These are phyloP conservation scores for Aspergillus calidoustus DNA, from an alignment of 2,329 filamentous ascomycete genomes.

Conservation along the genomic window DNA sequence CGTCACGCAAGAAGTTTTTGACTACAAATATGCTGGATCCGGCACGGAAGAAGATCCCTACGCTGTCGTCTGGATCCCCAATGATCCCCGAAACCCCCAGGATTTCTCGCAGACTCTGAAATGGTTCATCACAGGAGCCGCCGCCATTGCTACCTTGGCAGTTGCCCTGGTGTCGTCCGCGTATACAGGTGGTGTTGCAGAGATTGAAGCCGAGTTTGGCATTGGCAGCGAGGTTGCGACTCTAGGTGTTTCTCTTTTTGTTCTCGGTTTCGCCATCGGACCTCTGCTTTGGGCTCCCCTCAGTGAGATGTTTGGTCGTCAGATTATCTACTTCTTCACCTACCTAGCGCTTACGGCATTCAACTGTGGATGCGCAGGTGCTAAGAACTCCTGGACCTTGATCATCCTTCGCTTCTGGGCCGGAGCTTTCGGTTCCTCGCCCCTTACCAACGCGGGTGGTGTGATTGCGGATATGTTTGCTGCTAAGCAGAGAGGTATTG, in stretches of 20 bases:
- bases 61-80: slow-evolving; percentile 48
- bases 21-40: slow-evolving; percentile 40
- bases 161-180: slow-evolving; percentile 50
- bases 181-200: slow-evolving; percentile 44
- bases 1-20: slow-evolving; percentile 41
- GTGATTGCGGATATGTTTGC: slow-evolving; percentile 67
- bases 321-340: slow-evolving; percentile 39
- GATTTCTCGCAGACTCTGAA: slow-evolving; percentile 40
- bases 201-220: slow-evolving; percentile 43
- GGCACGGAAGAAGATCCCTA: slow-evolving; percentile 50
- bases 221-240: slow-evolving; percentile 44
- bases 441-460: slow-evolving; percentile 66
- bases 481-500: slow-evolving; percentile 58
- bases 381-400: slow-evolving; percentile 62
- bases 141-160: slow-evolving; percentile 47
- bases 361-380: slow-evolving; percentile 63
- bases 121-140: slow-evolving; percentile 46
- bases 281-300: slow-evolving; percentile 52
- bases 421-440: slow-evolving; percentile 65
- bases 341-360: slow-evolving; percentile 60
- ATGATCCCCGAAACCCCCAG: slow-evolving; percentile 50
- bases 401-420: slow-evolving; percentile 71
- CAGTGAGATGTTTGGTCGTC: slow-evolving; percentile 45
- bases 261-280: slow-evolving; percentile 52
- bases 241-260: slow-evolving; percentile 51